phyloP scores from a whole-genome alignment of 2,329 filamentous ascomycete genomes.

The Clonostachys rhizophaga region DNA sequence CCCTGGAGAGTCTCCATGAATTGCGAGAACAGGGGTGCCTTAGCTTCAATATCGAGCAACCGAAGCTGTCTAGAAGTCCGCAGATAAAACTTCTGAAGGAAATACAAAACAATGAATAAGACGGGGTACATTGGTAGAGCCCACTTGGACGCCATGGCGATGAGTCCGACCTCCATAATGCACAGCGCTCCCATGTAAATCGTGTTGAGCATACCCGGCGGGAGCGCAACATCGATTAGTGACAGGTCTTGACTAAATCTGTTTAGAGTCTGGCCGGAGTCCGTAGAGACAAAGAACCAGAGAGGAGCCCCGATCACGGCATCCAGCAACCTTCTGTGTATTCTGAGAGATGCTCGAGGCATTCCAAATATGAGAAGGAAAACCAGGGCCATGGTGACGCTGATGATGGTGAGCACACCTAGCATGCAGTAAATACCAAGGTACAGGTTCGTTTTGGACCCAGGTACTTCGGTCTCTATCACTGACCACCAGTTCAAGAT shows the following conservation, averaged over 20 bases:
- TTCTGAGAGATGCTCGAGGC: constrained; percentile 15
- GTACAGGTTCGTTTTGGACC: constrained; percentile 12
- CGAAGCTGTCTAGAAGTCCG: constrained; percentile 46
- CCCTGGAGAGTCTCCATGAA: constrained; percentile 43
- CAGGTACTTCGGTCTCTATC: constrained; percentile 12
- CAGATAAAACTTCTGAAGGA: constrained; percentile 43
- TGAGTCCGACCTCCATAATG: constrained; percentile 24
- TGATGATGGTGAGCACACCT: background rate
- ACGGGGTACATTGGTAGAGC: constrained; percentile 45
- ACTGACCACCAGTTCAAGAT: constrained; percentile 37
- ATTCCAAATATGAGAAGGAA: constrained; percentile 5
- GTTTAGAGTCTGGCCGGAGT: constrained; percentile 33
- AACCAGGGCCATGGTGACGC: constrained; percentile 5
- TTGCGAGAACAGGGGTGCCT: constrained; percentile 42
- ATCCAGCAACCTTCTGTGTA: constrained; percentile 16
- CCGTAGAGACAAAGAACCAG: constrained; percentile 32
- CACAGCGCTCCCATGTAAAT: constrained; percentile 17
- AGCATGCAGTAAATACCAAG: constrained; percentile 21
- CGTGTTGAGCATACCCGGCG: constrained; percentile 30
- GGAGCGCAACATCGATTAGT: constrained; percentile 32
- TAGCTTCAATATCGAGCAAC: constrained; percentile 44
- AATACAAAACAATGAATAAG: constrained; percentile 34
- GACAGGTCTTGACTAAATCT: constrained; percentile 39
- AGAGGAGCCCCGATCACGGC: constrained; percentile 32
- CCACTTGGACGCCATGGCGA: constrained; percentile 39